phyloP scores from a whole-genome alignment of 192 early-diverging fungal genomes.

The Coemansia sp. region DNA sequence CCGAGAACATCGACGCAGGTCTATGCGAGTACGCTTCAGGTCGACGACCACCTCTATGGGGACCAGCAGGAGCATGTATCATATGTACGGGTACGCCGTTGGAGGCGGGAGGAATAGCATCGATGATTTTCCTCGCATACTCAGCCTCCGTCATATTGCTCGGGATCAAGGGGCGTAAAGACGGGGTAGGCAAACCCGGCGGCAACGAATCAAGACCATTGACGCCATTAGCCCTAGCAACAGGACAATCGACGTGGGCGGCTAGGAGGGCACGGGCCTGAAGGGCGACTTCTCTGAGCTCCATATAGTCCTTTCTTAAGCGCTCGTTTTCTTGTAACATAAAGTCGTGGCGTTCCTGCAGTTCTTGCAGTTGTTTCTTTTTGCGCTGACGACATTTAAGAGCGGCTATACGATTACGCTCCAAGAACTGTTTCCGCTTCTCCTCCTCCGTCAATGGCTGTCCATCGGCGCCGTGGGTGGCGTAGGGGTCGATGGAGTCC shows the following conservation, averaged over 20 bases:
- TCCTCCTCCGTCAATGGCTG: constrained; percentile 53
- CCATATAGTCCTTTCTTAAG: constrained; percentile 27
- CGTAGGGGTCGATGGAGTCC: not conserved
- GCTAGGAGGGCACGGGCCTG: constrained; percentile 73
- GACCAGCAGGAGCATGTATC: not conserved
- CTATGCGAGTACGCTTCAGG: not conserved
- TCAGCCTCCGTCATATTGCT: constrained; percentile 17
- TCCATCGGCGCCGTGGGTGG: not conserved
- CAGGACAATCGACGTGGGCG: constrained; percentile 74
- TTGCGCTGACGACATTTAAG: constrained; percentile 92
- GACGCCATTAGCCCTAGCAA: constrained; percentile 67
- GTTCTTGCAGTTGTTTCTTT: constrained; percentile 81
- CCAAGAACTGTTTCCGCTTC: constrained; percentile 81
- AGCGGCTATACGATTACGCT: constrained; percentile 85
- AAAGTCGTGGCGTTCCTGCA: constrained; percentile 60
- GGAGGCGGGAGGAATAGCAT: constrained; percentile 35
- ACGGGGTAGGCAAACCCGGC: constrained; percentile 13
- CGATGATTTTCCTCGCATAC: constrained; percentile 37
- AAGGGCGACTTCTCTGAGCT: constrained; percentile 70
- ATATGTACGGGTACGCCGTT: constrained; percentile 28
- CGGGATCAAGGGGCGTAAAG: constrained; percentile 24
- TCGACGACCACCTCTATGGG: not conserved
- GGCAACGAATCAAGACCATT: constrained; percentile 52
- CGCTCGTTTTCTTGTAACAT: constrained; percentile 45
- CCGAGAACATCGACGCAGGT: not conserved